Conservation (phyloP, 139 green algal species). For the Marvania coccoides region DNA sequence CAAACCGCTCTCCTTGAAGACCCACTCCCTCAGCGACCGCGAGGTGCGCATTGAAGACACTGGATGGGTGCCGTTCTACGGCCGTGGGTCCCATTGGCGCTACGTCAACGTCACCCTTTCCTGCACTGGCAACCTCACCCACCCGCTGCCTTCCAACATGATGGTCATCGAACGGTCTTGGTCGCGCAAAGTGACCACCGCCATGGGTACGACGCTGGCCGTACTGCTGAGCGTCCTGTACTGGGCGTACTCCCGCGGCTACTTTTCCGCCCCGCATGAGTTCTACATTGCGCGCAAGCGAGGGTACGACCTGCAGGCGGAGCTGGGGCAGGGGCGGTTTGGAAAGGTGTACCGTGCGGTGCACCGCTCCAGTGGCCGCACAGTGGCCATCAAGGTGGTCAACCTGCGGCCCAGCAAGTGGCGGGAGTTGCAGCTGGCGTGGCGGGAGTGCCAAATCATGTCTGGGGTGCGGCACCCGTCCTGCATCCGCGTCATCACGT, state of each 20-base stretch:
- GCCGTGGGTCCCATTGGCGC: background rate
- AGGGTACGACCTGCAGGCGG: slow-evolving; percentile 2
- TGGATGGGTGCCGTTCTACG: background rate
- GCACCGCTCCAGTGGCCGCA: background rate
- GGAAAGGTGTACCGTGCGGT: background rate
- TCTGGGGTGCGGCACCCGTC: background rate
- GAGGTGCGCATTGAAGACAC: background rate
- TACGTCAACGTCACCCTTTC: background rate
- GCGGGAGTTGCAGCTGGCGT: background rate
- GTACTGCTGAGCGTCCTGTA: background rate
- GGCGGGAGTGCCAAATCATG: slow-evolving; percentile 9
- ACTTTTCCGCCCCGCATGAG: background rate
- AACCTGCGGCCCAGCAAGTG: background rate
- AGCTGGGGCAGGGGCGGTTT: slow-evolving; percentile 11
- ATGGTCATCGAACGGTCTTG: background rate
- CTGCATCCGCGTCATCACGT: background rate
- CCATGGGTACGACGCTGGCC: background rate
- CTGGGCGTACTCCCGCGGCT: background rate
- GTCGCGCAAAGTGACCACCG: background rate
- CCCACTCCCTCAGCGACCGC: background rate
- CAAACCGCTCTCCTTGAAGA: background rate
- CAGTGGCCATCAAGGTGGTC: slow-evolving; percentile 14
- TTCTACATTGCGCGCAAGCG: background rate
- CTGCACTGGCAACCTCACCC: slow-evolving; percentile 21
- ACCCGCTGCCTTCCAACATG: background rate